phyloP scores from a whole-genome alignment of 768 basidiomycete genomes.

The Trametes maxima region DNA sequence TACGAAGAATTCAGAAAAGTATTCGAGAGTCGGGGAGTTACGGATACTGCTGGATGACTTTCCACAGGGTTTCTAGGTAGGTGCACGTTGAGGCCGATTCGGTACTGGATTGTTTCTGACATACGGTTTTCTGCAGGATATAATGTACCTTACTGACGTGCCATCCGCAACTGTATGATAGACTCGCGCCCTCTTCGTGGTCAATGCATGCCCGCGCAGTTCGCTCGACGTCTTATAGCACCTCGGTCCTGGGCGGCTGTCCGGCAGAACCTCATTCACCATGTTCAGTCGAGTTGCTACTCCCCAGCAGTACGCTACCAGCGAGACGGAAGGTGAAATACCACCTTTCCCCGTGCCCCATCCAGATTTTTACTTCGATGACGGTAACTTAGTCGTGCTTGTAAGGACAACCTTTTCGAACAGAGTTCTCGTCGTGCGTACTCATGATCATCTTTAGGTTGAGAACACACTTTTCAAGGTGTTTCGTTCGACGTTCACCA shows the following conservation, averaged over 20 bases:
- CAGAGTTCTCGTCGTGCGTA: background rate
- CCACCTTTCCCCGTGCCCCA: slow-evolving; percentile 20
- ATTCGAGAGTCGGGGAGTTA: slow-evolving; percentile 29
- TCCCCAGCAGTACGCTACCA: background rate
- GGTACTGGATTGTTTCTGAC: background rate
- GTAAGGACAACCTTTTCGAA: slow-evolving; percentile 36
- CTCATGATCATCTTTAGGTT: slow-evolving; percentile 41
- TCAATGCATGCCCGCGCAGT: slow-evolving; percentile 11
- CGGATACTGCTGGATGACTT: background rate
- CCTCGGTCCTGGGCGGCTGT: background rate
- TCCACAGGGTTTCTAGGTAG: background rate
- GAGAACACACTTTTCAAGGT: slow-evolving; percentile 58
- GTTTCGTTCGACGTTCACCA: slow-evolving; percentile 62
- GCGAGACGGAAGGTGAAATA: slow-evolving; percentile 17
- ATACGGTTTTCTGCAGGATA: background rate
- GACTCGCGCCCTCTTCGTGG: background rate
- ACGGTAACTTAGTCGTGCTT: slow-evolving; percentile 55
- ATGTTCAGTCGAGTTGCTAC: slow-evolving; percentile 4
- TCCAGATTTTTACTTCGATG: slow-evolving; percentile 50
- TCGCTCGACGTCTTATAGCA: background rate
- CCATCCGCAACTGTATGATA: background rate
- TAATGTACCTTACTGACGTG: slow-evolving; percentile 6
- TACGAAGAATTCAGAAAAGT: slow-evolving; percentile 44
- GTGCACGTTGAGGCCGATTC: background rate
- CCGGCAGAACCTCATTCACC: background rate